Evolutionary conservation across 2,329 filamentous ascomycete species (phyloP).

Genomic region (Ilyonectria sp.): DNA sequence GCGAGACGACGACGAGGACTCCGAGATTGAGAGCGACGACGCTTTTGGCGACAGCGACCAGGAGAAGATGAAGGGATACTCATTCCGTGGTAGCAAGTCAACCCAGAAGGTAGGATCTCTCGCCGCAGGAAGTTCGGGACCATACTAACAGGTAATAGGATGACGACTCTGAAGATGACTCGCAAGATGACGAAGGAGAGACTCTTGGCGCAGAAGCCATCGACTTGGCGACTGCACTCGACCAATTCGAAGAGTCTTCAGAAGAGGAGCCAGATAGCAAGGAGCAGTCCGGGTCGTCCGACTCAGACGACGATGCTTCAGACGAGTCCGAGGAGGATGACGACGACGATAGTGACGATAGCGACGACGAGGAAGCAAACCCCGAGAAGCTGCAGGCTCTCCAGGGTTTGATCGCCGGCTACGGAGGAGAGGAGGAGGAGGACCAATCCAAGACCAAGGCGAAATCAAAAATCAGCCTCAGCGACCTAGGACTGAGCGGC

Average conservation of each 20-base stretch:
- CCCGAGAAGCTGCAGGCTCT: constrained; percentile 75
- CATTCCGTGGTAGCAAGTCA: constrained; percentile 65
- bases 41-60: constrained; percentile 92
- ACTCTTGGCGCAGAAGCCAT: constrained; percentile 73
- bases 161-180: constrained; percentile 72
- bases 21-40: constrained; percentile 78
- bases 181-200: constrained; percentile 68
- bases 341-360: constrained; percentile 64
- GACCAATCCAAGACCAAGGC: constrained; percentile 60
- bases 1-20: constrained; percentile 72
- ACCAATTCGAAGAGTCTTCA: constrained; percentile 67
- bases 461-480: constrained; percentile 79
- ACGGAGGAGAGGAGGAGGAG: constrained; percentile 76
- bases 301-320: constrained; percentile 59
- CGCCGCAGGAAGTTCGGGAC: not conserved
- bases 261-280: constrained; percentile 65
- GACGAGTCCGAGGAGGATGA: constrained; percentile 62
- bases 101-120: constrained; percentile 50
- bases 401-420: constrained; percentile 78
- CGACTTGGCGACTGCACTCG: constrained; percentile 70
- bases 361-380: constrained; percentile 64
- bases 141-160: constrained; percentile 52
- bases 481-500: constrained; percentile 80
- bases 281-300: constrained; percentile 61
- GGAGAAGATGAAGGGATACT: constrained; percentile 84